Base-by-base conservation (phyloP, 2,329 filamentous ascomycete species). In the Claviceps sp. region DNA sequence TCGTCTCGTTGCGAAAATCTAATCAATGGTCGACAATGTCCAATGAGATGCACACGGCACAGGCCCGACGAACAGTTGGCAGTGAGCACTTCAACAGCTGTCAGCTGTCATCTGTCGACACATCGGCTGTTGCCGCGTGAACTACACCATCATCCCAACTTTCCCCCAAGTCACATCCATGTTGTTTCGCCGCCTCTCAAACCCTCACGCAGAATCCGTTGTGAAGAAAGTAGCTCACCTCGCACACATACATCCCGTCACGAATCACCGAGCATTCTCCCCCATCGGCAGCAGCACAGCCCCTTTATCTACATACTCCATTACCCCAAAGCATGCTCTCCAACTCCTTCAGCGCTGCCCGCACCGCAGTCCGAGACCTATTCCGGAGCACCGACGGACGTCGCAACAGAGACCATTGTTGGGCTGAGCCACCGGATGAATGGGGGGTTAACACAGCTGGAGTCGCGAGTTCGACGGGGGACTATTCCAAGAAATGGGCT, bases 291-390 rank as follows among this genome's bases (percentile, higher is more conserved):
- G 30, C 30, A 34, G 30, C 30, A 4, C 9, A 34, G 11, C 30
- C 11, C 3, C 1, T 34, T 34, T 11, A 34, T 34, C 30, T 11
- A 30, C 22, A 24, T 24, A 26, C 30, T 34, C 3, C 9, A 34
- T 34, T 11, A 34, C 30, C 30, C 30, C 30, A 34, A 20, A 38
- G 2, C 5, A 54, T 54, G 52, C 20, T 54, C 24, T 50, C 50
- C 18, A 44, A 38, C 52, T 52, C 52, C 6, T 38, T 52, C 24
- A 42, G 14, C 37, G 47, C 49, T n/a, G 52, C 52, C 16, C 52
- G 50, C 24, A 24, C 45, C 14, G 47, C 37, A 5, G 26, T 54
- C 26, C 41, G 52, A n/a, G 50, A 52, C 37, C 18, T 54, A 11
- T 50, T 54, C 20, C 47, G 43, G 26, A 42, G 47, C 18, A 43